phyloP scores from a whole-genome alignment of 352 stramenopile genomes.

The Pseudoperonospora humuli region DNA sequence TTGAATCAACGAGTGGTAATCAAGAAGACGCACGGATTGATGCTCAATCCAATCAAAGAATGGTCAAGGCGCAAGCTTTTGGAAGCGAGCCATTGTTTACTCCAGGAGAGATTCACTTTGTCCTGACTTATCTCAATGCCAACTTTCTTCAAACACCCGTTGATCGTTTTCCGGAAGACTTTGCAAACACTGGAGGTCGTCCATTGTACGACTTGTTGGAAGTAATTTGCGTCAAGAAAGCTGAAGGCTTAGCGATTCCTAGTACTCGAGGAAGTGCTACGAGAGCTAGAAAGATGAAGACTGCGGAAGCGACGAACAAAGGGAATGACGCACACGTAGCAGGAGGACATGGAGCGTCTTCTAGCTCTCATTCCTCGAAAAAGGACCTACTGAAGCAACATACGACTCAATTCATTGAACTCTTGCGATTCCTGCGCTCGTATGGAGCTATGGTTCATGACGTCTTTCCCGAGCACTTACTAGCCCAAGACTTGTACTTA shows the following conservation, averaged over 20 bases:
- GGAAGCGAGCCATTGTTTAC: slow-evolving; percentile 13
- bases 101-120: slow-evolving; percentile 44
- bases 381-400: slow-evolving; percentile 52
- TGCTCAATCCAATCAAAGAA: no score
- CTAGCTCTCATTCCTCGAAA: slow-evolving; percentile 26
- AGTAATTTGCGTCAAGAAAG: slow-evolving; percentile 82
- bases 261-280: slow-evolving; percentile 17
- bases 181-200: slow-evolving; percentile 69
- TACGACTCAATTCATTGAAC: slow-evolving; percentile 68
- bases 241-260: slow-evolving; percentile 27
- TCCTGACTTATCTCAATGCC: slow-evolving; percentile 82
- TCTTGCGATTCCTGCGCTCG: slow-evolving; percentile 88
- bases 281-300: slow-evolving; percentile 12
- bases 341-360: not conserved
- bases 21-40: slow-evolving; percentile 9
- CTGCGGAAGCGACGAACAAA: slow-evolving; percentile 8
- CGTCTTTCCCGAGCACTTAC: slow-evolving; percentile 69
- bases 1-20: slow-evolving; percentile 31
- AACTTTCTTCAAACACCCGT: slow-evolving; percentile 73
- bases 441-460: slow-evolving; percentile 89
- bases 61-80: no score
- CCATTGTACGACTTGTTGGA: slow-evolving; percentile 87
- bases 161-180: slow-evolving; percentile 61
- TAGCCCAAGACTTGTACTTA: slow-evolving; percentile 78
- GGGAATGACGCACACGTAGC: not conserved